Evolutionary conservation across 2,329 filamentous ascomycete genomes (phyloP), one percentile per base, ranked within the genome.

Genomic region (Fusarium chaquense): DNA sequence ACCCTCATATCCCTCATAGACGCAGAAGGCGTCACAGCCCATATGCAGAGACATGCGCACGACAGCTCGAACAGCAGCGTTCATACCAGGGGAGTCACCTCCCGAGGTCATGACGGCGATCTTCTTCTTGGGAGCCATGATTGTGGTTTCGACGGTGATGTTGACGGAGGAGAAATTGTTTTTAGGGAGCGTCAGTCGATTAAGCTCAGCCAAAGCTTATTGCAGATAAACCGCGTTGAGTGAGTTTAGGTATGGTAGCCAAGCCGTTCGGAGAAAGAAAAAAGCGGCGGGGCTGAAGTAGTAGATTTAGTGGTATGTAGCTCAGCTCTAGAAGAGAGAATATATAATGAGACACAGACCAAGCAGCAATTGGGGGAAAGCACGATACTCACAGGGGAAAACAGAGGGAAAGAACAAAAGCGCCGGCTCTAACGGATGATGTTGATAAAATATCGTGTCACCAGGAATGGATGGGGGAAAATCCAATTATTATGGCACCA

Each of bases 1-100:
- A 43, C 96, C 96, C 77, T 98, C 94, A 82, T 99, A 99, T 65
- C 96, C 96, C 81, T 98, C 96, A 81, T 95, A 96, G 78, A 96
- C 84, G 74, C 90, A 93, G 76, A 88, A 96, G 65, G 91, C 87
- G 74, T 94, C 92, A 77, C 92, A 95, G 66, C 88, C 90, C 80
- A 92, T 88, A 80, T 96, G 90, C 73, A 98, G 93, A 52, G 94
- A 89, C 87, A 94, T 97, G 73, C 96, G 92, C 62, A 99, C 93
- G 30, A 97, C 92, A 51, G 94, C 93, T 66, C 94, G 89, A 38
- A 98, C 93, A 36, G 93, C 93, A 65, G 90, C 93, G 81, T 96
- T 97, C 94, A 98, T 98, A 78, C 94, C 94, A 4, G 93, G 94
- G 71, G 93, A 93, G 85, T 98, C 94, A 77, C 94, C 94, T 77